phyloP scores from a whole-genome alignment of 108 stramenopile genomes.

The Poteriospumella lacustris region DNA sequence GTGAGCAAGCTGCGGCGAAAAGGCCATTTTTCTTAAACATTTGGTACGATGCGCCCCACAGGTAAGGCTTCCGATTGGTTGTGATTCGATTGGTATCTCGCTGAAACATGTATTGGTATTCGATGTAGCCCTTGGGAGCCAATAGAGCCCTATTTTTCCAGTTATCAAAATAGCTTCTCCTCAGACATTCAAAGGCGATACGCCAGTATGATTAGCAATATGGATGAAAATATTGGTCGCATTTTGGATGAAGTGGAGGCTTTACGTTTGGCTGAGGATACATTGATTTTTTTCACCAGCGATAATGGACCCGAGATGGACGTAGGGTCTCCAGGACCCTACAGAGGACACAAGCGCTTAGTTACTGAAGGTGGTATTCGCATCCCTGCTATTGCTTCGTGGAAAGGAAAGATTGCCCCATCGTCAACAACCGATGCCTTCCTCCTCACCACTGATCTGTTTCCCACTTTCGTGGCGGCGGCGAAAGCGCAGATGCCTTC shows the following conservation, averaged over 20 bases:
- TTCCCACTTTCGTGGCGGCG: neutral
- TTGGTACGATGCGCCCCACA: neutral
- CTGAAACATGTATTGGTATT: too few species aligned
- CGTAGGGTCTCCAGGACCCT: neutral
- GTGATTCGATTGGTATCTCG: neutral
- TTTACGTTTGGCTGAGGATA: constrained; percentile 41
- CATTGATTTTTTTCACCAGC: constrained; percentile 50
- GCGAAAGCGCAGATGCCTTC: neutral
- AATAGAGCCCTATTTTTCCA: too few species aligned
- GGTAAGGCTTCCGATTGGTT: neutral
- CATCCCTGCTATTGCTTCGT: neutral
- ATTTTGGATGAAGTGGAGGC: constrained; percentile 37
- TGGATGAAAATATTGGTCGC: constrained; percentile 51
- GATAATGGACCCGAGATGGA: constrained; percentile 59
- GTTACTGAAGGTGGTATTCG: constrained; percentile 6
- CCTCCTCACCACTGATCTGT: neutral
- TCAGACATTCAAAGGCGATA: constrained; percentile 42
- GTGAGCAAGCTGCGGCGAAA: neutral
- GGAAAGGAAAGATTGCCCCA: neutral
- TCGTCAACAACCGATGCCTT: neutral
- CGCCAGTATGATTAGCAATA: constrained; percentile 48
- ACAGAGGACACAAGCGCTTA: neutral
- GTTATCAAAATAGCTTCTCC: too few species aligned
- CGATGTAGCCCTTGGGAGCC: too few species aligned
- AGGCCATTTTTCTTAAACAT: neutral